phyloP scores from a whole-genome alignment of 805 yeast genomes.

The Candida rishiriensis region DNA sequence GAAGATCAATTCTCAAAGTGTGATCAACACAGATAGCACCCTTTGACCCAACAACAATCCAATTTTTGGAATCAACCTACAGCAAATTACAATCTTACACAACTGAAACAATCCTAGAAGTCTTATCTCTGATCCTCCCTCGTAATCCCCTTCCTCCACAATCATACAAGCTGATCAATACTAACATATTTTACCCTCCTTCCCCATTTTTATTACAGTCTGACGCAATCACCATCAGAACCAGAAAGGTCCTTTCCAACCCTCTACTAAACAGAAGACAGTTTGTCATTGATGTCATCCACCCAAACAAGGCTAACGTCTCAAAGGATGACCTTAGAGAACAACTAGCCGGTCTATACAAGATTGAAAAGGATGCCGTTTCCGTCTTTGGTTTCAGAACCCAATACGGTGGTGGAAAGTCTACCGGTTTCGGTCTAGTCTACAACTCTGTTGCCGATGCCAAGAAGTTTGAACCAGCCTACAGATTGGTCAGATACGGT shows the following conservation, averaged over 20 bases:
- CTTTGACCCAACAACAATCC: too few species aligned
- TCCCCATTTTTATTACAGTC: slow-evolving; percentile 44
- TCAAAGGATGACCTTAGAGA: slow-evolving; percentile 98
- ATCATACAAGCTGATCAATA: too few species aligned
- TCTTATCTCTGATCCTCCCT: too few species aligned
- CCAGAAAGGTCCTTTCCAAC: slow-evolving; percentile 98
- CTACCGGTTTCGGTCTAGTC: slow-evolving; percentile 98
- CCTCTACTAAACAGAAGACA: slow-evolving; percentile 99
- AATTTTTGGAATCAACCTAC: too few species aligned
- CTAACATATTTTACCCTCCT: slow-evolving; percentile 16
- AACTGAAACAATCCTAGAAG: too few species aligned
- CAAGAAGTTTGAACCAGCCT: slow-evolving; percentile 97
- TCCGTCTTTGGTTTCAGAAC: slow-evolving; percentile 99
- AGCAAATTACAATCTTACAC: too few species aligned
- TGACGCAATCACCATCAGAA: slow-evolving; percentile 99
- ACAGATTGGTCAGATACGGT: slow-evolving; percentile 99
- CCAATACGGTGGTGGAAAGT: slow-evolving; percentile 99
- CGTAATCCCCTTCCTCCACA: too few species aligned
- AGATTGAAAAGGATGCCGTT: slow-evolving; percentile 62
- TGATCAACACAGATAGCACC: too few species aligned
- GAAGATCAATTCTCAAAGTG: too few species aligned
- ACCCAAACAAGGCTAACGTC: slow-evolving; percentile 99
- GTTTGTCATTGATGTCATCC: slow-evolving; percentile 98
- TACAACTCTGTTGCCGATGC: slow-evolving; percentile 98
- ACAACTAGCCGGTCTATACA: slow-evolving; percentile 54